Base-by-base conservation (phyloP, 768 basidiomycete species). In the Amanita pallidorosea region DNA sequence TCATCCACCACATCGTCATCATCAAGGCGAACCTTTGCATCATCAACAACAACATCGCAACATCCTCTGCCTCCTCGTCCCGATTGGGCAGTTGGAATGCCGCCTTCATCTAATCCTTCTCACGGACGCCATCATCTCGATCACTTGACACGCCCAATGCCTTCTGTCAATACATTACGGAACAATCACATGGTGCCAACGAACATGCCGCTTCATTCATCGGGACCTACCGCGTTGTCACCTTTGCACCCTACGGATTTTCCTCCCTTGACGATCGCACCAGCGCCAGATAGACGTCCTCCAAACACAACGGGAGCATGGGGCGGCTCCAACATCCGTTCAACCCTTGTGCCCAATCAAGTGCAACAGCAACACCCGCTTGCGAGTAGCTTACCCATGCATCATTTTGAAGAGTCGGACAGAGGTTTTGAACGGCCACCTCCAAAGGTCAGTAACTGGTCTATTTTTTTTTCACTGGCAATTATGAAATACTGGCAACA, bases 51-150 rank as follows among this genome's bases (percentile, higher is more conserved):
- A 5, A 87, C 87, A 3, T 85, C 83, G 18, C 75, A 74, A 57
- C 67, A 84, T 67, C 73, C 88, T 12, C 72, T 92, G 35, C 89
- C 89, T 3, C 69, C 87, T 2, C 75, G 89, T 52, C 89, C 89
- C 36, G 89, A 92, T 62, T 92, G 90, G 89, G 88, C 89, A 15
- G 85, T 91, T 4, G 87, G 87, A 13, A 70, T 91, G 31, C 88
- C 84, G 62, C 78, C 87, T 0, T 83, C 87, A 53, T 81, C 83
- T 25, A 85, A 85, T 55, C 42, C 74, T 27, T 66, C 74, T 1
- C 68, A 68, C 23, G 53, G 66, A 20, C 73, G 80, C 8, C 76
- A 80, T 59, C 78, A 79, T 53, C 43, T 17, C 33, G 79, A 83
- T 44, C 71, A 74, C 54, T 64, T 66, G 56, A 68, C 67, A 35